Evolutionary conservation across 1,284 basidiomycete genomes (phyloP).

Genomic region (Ceratobasidium theobromae): DNA sequence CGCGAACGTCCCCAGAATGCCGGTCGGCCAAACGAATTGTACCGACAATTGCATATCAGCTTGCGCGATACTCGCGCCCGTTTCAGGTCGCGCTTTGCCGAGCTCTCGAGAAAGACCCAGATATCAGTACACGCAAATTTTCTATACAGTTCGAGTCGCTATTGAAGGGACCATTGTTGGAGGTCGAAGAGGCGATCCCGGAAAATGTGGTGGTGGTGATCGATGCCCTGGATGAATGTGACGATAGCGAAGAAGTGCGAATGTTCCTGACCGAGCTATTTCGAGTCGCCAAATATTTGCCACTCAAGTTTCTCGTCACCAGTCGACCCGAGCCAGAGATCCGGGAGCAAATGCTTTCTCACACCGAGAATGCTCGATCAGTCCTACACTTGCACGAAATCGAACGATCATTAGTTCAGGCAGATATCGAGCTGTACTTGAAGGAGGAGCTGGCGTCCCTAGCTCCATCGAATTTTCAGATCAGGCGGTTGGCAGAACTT

Average conservation of each 20-base stretch:
- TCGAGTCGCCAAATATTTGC: background rate
- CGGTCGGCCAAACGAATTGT: background rate
- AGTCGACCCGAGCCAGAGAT: conserved; percentile 1
- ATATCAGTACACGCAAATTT: background rate
- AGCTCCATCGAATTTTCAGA: background rate
- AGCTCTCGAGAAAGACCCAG: background rate
- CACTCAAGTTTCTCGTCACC: background rate
- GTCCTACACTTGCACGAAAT: no score
- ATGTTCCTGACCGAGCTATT: background rate
- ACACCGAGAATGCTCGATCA: no score
- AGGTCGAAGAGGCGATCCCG: background rate
- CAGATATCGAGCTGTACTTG: background rate
- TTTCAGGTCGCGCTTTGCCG: background rate
- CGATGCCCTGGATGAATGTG: conserved; percentile 12
- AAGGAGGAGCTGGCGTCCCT: background rate
- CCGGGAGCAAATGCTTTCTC: background rate
- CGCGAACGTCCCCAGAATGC: background rate
- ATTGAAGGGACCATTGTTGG: background rate
- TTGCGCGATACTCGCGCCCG: background rate
- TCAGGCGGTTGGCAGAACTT: background rate
- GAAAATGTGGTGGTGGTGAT: background rate
- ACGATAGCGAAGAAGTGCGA: background rate
- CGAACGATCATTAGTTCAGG: background rate
- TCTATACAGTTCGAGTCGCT: conserved; percentile 1
- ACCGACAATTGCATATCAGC: conserved; percentile 13